phyloP scores from a whole-genome alignment of 179 eudicot genomes.

The Heliamphora pulchella region DNA sequence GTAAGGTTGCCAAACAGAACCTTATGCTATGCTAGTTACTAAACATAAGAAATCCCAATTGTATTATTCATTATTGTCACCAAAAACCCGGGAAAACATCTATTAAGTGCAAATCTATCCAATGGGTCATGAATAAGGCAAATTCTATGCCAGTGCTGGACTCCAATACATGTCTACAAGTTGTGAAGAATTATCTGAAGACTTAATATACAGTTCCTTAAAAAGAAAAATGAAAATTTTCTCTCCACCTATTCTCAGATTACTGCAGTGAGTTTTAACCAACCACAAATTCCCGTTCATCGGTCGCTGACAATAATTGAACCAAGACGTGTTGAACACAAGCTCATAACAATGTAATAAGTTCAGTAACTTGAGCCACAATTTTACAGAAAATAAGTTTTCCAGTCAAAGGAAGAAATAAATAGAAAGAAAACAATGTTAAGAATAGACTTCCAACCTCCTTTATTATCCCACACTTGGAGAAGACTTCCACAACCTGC shows the following conservation, averaged over 20 bases:
- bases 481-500: slow-evolving; percentile 90
- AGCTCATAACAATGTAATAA: not conserved
- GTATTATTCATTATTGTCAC: not conserved
- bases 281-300: not conserved
- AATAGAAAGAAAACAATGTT: not conserved
- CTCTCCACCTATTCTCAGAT: not conserved
- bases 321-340: too few relatives aligned
- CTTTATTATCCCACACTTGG: slow-evolving; percentile 91
- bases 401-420: not conserved
- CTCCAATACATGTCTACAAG: not conserved
- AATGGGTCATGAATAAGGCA: not conserved
- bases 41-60: not conserved
- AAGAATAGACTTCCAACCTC: slow-evolving; percentile 43
- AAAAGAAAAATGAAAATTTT: not conserved
- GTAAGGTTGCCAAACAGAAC: not conserved
- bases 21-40: not conserved
- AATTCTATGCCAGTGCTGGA: not conserved
- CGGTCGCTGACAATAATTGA: not conserved
- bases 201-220: not conserved
- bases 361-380: not conserved
- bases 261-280: not conserved
- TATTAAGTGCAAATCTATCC: not conserved
- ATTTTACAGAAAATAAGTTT: not conserved
- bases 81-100: not conserved
- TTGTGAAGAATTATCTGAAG: not conserved